phyloP scores from a whole-genome alignment of 148 eudicot genomes.

The Cornus florida region DNA sequence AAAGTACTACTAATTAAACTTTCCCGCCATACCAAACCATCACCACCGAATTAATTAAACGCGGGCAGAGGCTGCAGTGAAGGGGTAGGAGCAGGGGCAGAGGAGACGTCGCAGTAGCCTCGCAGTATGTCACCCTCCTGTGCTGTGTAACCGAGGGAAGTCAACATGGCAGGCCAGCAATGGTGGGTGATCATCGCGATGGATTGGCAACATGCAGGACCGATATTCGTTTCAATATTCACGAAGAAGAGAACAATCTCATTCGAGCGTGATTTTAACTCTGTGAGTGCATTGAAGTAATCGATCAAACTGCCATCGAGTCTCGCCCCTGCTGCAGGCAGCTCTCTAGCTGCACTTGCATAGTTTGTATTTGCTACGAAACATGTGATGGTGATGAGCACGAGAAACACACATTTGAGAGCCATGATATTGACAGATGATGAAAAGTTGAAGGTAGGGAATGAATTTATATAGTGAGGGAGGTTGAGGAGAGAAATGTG shows the following conservation, averaged over 20 bases:
- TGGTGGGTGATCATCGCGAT: slow-evolving; percentile 32
- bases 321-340: neutral
- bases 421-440: neutral
- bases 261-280: slow-evolving; percentile 49
- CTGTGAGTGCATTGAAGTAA: slow-evolving; percentile 49
- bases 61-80: neutral
- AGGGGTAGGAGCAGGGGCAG: neutral
- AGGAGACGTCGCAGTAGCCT: slow-evolving; percentile 50
- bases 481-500: neutral
- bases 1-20: no score
- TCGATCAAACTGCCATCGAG: neutral
- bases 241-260: slow-evolving; percentile 52
- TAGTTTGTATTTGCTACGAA: neutral
- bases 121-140: slow-evolving; percentile 46
- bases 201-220: slow-evolving; percentile 46
- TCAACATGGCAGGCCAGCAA: slow-evolving; percentile 58
- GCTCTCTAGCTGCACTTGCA: neutral
- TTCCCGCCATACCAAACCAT: no score
- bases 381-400: neutral
- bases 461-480: neutral
- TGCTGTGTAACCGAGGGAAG: slow-evolving; percentile 40
- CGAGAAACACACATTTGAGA: neutral
- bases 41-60: no score
- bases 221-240: slow-evolving; percentile 46
- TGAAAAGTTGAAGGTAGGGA: neutral